Base-by-base conservation (phyloP, 768 basidiomycete genomes). In the Neoboletus magnificus region DNA sequence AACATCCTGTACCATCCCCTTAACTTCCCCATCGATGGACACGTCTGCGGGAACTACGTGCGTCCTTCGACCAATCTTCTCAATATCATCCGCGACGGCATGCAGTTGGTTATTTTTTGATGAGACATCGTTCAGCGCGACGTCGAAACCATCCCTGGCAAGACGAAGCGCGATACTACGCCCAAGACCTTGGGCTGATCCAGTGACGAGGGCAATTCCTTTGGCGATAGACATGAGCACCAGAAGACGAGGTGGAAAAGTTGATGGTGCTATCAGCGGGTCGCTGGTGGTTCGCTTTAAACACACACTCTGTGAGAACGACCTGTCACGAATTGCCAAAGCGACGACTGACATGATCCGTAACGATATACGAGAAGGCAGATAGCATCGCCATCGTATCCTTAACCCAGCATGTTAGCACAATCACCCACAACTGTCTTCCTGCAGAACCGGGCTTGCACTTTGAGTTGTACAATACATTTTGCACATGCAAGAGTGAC, bases 161-260 rank as follows among this genome's bases (percentile, higher is more conserved):
- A 62, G 58, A 20, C 60, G 63, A 33, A 65, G 58, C 1, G 58
- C 60, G 18, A 65, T 63, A 9, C 41, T 32, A 11, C 43, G 58
- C 1, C 73, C 73, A n/a, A 72, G 58, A 11, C 70, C 70, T 47
- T 66, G 70, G 0, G 64, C 64, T 4, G 66, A 62, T 27, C 71
- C 69, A 20, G 71, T 73, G 41, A 73, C 41, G 43, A 73, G 61
- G 1, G 69, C 67, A 30, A 66, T 47, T 13, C 76, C 71, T 40
- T 56, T 76, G 30, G 54, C 8, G 18, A 33, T 12, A 33, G 54
- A 61, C 53, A 57, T 64, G 45, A 11, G 33, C 5, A 23, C 20
- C 2, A 23, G 33, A 42, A 27, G 27, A 50, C 6, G 25, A 11
- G 39, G 16, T 37, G 16, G 20, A 25, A 27, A 9, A 25, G 25